Base-by-base conservation (phyloP, 2,329 filamentous ascomycete species). In the Epichloe aotearoae region DNA sequence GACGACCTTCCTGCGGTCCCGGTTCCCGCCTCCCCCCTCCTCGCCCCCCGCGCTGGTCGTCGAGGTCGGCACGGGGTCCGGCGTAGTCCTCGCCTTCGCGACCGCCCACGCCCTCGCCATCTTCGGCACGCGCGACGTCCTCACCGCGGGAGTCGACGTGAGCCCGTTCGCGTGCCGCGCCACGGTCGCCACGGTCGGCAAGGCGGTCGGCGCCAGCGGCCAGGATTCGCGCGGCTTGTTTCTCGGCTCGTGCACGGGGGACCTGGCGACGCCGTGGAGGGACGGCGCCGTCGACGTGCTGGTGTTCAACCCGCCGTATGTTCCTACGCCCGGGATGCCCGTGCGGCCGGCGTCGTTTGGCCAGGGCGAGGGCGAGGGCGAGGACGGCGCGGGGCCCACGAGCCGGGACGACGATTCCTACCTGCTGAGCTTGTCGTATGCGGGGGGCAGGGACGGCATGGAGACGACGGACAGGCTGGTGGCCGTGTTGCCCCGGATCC, bases 241-340 rank as follows among this genome's bases (percentile, higher is more conserved):
- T 58, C 67, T 93, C 7, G 84, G 81, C 40, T 77, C 83, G 17
- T 64, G 84, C 26, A 81, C 81, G 52, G 83, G 2, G 2, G 88
- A 97, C 62, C 74, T 98, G 1, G 74, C 76, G 4, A 66, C 76
- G 2, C 71, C 83, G 1, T 69, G 94, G 40, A 74, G 76, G 7
- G 62, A 70, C 0, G 71, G 74, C 2, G 52, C 47, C 12, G 76
- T 95, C 5, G 93, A 98, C 63, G 76, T 98, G 11, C 75, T 98
- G 55, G 77, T 98, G 30, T 98, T 97, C 75, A 98, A 98, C 64
- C 93, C 93, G 49, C 93, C 93, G 0, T 98, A 98, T 64, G 93
- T 98, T 14, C 93, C 93, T 2, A 94, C 90, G 2, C 76, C 83
- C 26, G 78, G 82, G 40, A 69, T 94, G 53, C 90, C 91, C 1